phyloP scores from a whole-genome alignment of 768 basidiomycete genomes.

The Peribolospora baueri region DNA sequence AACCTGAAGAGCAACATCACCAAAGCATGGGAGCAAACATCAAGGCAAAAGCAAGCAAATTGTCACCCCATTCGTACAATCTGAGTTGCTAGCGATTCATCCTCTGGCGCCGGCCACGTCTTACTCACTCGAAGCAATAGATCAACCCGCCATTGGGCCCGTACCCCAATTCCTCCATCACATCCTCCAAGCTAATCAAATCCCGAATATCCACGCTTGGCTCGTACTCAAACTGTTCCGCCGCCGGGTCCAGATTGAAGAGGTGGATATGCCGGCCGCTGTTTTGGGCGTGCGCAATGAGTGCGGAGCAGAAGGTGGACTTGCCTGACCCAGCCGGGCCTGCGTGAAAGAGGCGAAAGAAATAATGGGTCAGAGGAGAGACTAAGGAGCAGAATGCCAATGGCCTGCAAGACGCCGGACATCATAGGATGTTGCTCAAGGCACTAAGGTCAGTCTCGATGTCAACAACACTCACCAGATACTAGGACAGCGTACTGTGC shows the following conservation, averaged over 20 bases:
- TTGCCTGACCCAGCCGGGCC: conserved; percentile 99
- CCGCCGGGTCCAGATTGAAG: conserved; percentile 93
- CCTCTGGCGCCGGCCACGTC: conserved; percentile 12
- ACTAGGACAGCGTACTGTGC: no score
- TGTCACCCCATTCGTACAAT: neutral
- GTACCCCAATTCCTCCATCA: conserved; percentile 81
- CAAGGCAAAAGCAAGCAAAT: neutral
- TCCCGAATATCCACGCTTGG: conserved; percentile 86
- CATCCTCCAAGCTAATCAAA: conserved; percentile 73
- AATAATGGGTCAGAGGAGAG: neutral
- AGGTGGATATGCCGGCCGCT: conserved; percentile 67
- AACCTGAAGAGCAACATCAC: conserved; percentile 33
- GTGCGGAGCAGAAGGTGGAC: conserved; percentile 69
- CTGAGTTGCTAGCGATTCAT: neutral
- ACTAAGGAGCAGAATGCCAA: no score
- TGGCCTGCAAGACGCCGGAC: no score
- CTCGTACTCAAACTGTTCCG: conserved; percentile 72
- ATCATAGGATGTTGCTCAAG: no score
- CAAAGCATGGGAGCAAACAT: neutral
- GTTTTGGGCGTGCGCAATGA: conserved; percentile 66
- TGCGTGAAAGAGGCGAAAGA: conserved; percentile 18
- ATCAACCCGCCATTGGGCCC: conserved; percentile 93
- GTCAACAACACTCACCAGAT: no score
- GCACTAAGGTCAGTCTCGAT: no score
- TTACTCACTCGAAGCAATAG: conserved; percentile 92